These are phyloP conservation scores for Aspergillus sp. DNA, from an alignment of 2,329 filamentous ascomycete genomes.

Conservation along the genomic window DNA sequence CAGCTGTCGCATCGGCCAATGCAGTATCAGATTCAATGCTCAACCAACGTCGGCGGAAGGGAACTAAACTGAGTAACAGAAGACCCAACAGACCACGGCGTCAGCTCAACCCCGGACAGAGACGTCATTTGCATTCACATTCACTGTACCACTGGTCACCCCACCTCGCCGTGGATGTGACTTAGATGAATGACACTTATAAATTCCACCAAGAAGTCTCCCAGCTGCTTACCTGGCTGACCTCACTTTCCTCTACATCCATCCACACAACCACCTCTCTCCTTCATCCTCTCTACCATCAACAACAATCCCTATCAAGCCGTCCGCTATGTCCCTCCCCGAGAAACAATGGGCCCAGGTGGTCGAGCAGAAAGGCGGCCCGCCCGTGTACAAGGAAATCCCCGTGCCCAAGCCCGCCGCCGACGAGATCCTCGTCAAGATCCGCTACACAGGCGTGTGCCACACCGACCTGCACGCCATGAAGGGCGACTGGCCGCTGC, in stretches of 20 bases:
- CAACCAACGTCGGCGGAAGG: neutral
- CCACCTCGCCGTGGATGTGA: no score
- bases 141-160: neutral
- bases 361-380: constrained; percentile 74
- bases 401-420: constrained; percentile 76
- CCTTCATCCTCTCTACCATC: neutral
- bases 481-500: constrained; percentile 85
- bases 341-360: constrained; percentile 89
- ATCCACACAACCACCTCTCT: neutral
- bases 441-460: constrained; percentile 88
- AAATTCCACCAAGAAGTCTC: constrained; percentile 5
- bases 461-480: constrained; percentile 82
- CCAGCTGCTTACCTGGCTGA: neutral
- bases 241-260: neutral
- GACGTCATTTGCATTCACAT: neutral
- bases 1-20: no score
- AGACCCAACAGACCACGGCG: neutral
- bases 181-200: constrained; percentile 6
- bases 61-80: neutral
- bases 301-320: neutral
- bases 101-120: neutral
- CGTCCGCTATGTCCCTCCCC: constrained; percentile 60
- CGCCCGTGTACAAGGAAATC: constrained; percentile 59
- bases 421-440: constrained; percentile 87
- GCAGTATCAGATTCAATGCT: no score